These are phyloP conservation scores for Sideroxylon spinosum DNA, from an alignment of 179 eudicot genomes.

Conservation along the genomic window DNA sequence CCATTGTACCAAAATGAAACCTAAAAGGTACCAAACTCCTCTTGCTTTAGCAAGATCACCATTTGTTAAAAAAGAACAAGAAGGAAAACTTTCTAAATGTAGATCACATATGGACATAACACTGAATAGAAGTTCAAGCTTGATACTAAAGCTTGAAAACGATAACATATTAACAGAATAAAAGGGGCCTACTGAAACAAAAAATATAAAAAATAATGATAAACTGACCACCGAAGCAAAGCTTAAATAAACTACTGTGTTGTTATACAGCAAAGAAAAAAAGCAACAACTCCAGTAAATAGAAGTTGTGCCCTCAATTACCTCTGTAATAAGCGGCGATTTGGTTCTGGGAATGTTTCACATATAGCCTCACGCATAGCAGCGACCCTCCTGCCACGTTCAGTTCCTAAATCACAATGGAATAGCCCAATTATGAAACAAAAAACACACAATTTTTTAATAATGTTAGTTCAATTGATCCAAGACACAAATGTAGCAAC, in stretches of 20 bases:
- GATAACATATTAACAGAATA: neutral
- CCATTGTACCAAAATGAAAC: neutral
- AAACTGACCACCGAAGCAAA: neutral
- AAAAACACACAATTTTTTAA: neutral
- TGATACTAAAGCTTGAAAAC: neutral
- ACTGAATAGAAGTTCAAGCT: neutral
- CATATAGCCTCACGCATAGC: slow-evolving; percentile 83
- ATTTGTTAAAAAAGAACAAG: too few species aligned
- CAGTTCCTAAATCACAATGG: slow-evolving; percentile 51
- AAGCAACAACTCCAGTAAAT: neutral
- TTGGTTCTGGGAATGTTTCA: slow-evolving; percentile 99
- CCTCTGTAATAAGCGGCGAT: slow-evolving; percentile 91
- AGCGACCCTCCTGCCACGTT: slow-evolving; percentile 64
- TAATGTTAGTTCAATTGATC: neutral
- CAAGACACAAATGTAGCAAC: neutral
- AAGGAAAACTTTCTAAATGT: neutral
- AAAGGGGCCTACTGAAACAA: neutral
- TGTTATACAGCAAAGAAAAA: neutral
- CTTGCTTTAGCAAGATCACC: neutral
- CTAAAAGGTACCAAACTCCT: neutral
- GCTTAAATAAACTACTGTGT: neutral
- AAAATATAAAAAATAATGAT: neutral
- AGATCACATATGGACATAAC: too few species aligned
- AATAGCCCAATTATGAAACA: neutral
- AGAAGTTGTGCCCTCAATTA: slow-evolving; percentile 23